These are phyloP conservation scores for Auxenochlorella protothecoides DNA, from an alignment of 139 green algal species.

Conservation along the genomic window DNA sequence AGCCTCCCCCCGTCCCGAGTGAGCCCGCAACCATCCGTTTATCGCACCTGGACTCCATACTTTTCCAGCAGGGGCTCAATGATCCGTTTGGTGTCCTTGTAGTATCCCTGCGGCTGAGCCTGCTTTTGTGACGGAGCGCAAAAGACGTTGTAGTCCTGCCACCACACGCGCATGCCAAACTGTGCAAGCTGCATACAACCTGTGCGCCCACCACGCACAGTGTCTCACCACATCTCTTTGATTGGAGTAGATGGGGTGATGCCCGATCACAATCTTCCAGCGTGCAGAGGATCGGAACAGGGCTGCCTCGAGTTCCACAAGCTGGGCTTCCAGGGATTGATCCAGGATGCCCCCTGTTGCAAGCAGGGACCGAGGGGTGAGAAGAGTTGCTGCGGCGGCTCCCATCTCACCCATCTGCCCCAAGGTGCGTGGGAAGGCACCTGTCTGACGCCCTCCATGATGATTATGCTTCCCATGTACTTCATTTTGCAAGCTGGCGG, in stretches of 20 bases:
- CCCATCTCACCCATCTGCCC: background rate
- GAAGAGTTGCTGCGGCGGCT: background rate
- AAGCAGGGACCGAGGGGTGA: background rate
- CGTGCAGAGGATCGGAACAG: constrained; percentile 24
- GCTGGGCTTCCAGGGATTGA: constrained; percentile 32
- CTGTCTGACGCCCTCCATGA: too few relatives aligned
- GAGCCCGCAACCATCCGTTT: too few relatives aligned
- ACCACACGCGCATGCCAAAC: constrained; percentile 4
- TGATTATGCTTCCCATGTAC: too few relatives aligned
- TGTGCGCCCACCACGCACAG: background rate
- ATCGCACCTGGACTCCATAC: constrained; percentile 24
- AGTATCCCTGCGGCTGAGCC: constrained; percentile 21
- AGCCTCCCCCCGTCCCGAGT: background rate
- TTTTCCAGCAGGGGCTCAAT: constrained; percentile 33
- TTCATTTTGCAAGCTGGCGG: too few relatives aligned
- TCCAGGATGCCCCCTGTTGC: constrained; percentile 37
- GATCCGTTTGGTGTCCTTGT: constrained; percentile 24
- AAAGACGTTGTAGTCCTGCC: too few relatives aligned
- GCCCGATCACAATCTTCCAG: constrained; percentile 63
- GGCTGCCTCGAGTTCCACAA: constrained; percentile 27
- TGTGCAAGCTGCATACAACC: too few relatives aligned
- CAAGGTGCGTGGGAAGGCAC: background rate
- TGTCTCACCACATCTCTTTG: background rate
- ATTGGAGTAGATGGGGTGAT: constrained; percentile 35
- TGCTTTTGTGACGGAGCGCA: background rate